Evolutionary conservation across 2,329 filamentous ascomycete species (phyloP).

Genomic region (Ustilaginoidea virens): DNA sequence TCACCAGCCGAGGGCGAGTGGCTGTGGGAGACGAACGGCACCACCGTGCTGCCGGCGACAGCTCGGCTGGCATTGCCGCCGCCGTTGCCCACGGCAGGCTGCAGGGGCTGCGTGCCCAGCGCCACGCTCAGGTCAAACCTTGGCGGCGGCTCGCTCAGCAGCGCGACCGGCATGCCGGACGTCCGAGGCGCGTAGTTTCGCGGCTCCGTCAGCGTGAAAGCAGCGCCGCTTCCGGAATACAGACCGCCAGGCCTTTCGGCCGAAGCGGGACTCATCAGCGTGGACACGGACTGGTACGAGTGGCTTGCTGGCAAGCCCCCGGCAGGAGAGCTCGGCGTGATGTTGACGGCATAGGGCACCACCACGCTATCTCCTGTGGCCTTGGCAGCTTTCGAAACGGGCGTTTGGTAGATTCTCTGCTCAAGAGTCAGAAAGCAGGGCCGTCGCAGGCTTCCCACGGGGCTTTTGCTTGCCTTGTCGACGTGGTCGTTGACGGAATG

Average conservation of each 20-base stretch:
- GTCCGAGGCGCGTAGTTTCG: conserved; percentile 25
- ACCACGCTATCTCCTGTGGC: background rate
- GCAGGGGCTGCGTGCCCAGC: background rate
- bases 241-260: conserved; percentile 2
- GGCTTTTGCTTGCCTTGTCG: background rate
- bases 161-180: conserved; percentile 9
- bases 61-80: too few relatives aligned
- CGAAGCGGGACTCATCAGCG: conserved; percentile 1
- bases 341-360: background rate
- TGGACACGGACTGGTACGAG: conserved; percentile 3
- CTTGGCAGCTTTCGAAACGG: background rate
- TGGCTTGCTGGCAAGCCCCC: conserved; percentile 3
- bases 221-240: conserved; percentile 5
- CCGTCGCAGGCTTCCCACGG: background rate
- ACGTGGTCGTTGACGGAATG: background rate
- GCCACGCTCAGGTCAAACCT: conserved; percentile 16
- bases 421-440: background rate
- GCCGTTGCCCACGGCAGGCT: background rate
- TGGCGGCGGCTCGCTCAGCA: conserved; percentile 18
- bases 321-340: background rate
- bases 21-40: background rate
- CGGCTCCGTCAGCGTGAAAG: conserved; percentile 20
- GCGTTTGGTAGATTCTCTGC: background rate
- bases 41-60: background rate
- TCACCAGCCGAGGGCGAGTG: background rate